Percentiles rank a stretch among this genome's conserved stretches.
Evolutionary conservation across 176 grass and related monocot species (phyloP).

Genomic region (barley (Hordeum vulgare)): MorexV3_pseudomolecules_assembly NC_058518.1:497849117-497849616

Average conservation of each 20-base stretch:
- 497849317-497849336: background rate
- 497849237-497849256: conserved; percentile 49
- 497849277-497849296: background rate
- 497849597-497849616: background rate
- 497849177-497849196: conserved; percentile 56
- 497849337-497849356: background rate
- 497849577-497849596: background rate
- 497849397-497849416: conserved; percentile 39
- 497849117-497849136: no score
- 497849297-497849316: conserved; percentile 1
- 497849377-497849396: conserved; percentile 47
- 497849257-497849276: background rate
- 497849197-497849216: conserved; percentile 56
- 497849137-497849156: conserved; percentile 22
- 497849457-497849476: conserved; percentile 62
- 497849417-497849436: background rate
- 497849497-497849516: conserved; percentile 74
- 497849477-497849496: conserved; percentile 34
- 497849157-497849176: conserved; percentile 54
- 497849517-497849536: conserved; percentile 59
- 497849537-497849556: conserved; percentile 38
- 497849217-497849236: conserved; percentile 34
- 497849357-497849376: background rate
- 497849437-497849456: conserved; percentile 17
- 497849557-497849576: conserved; percentile 19